Evolutionary conservation across 2,329 filamentous ascomycete species (phyloP), one percentile per base, ranked within the genome.

Genomic region (Leptosphaerulina australis): DNA sequence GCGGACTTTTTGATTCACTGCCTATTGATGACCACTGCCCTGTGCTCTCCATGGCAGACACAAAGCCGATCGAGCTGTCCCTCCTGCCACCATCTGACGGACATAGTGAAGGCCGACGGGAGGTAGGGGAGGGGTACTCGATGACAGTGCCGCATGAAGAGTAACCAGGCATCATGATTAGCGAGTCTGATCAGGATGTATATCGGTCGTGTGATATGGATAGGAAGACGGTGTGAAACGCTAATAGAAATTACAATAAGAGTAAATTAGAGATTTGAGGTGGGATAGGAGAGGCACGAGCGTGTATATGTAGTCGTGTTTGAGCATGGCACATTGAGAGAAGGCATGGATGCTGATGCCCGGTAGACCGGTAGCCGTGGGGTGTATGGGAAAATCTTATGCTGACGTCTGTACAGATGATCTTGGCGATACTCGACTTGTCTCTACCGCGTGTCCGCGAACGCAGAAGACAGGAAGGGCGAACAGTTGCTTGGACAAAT

Each of bases 21-120:
- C 66, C 69, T 72, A 67, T 50, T 55, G 64, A 66, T 60, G 65
- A 66, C 68, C 69, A 71, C 48, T 70, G 69, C 59, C 66, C 68
- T 39, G 63, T 67, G 62, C 62, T 66, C 69, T 71, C 70, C 68
- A 68, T 62, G 36, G 67, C 68, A 60, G 68, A 63, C 60, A 63
- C 68, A 58, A 71, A 70, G 30, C 66, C 66, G 53, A 63, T 63
- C 59, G 63, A 59, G 59, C 70, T 72, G 26, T 67, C 68, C 46
- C 70, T 60, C 49, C 67, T 62, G 36, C 56, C 58, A 30, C 63
- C 48, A 22, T 70, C 69, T 10, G 67, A 70, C 24, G 66, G 60
- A 45, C 64, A 70, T 31, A 70, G 61, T 5, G 68, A 72, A 31
- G 67, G 61, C 41, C 63, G 67, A 26, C 69, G 67, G 11, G 69